phyloP scores from a whole-genome alignment of 768 basidiomycete genomes.

The Asterophora parasitica region DNA sequence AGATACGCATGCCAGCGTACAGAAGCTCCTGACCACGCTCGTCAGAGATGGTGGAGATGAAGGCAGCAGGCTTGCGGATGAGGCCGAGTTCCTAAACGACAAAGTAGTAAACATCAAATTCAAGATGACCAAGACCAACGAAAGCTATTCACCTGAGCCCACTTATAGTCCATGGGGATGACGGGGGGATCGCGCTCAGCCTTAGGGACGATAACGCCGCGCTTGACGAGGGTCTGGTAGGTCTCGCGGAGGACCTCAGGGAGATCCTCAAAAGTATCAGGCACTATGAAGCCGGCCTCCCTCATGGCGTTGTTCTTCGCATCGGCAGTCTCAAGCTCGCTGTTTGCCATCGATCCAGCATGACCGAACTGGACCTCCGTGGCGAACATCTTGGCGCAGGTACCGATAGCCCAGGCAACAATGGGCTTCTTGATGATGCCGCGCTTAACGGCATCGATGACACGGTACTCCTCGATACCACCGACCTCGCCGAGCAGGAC shows the following conservation, averaged over 20 bases:
- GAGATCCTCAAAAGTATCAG: slow-evolving; percentile 95
- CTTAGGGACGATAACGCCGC: slow-evolving; percentile 64
- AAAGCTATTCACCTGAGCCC: slow-evolving; percentile 63
- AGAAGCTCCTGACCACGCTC: slow-evolving; percentile 98
- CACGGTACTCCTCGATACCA: slow-evolving; percentile 98
- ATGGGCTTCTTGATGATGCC: slow-evolving; percentile 97
- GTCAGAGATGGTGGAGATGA: slow-evolving; percentile 99
- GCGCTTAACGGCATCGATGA: slow-evolving; percentile 93
- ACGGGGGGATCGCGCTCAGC: slow-evolving; percentile 85
- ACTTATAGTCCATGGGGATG: slow-evolving; percentile 99
- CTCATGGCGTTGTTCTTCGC: slow-evolving; percentile 97
- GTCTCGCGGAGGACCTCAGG: slow-evolving; percentile 80
- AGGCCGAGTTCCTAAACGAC: slow-evolving; percentile 72
- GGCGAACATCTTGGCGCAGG: slow-evolving; percentile 99
- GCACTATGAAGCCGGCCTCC: slow-evolving; percentile 92
- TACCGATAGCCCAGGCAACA: slow-evolving; percentile 99
- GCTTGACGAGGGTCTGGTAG: slow-evolving; percentile 74
- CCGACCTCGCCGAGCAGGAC: slow-evolving; percentile 98
- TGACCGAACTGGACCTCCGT: slow-evolving; percentile 99
- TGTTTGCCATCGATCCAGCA: slow-evolving; percentile 97
- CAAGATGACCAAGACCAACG: background rate
- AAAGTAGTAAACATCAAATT: background rate
- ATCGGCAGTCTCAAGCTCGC: slow-evolving; percentile 94
- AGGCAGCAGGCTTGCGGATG: slow-evolving; percentile 97
- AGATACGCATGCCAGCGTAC: slow-evolving; percentile 98